A percentile compares a stretch with the other conserved stretches of the same genome.
Evolutionary conservation across 805 yeast species (phyloP).

Genomic region (Nakazawaea ambrosiae): DNA sequence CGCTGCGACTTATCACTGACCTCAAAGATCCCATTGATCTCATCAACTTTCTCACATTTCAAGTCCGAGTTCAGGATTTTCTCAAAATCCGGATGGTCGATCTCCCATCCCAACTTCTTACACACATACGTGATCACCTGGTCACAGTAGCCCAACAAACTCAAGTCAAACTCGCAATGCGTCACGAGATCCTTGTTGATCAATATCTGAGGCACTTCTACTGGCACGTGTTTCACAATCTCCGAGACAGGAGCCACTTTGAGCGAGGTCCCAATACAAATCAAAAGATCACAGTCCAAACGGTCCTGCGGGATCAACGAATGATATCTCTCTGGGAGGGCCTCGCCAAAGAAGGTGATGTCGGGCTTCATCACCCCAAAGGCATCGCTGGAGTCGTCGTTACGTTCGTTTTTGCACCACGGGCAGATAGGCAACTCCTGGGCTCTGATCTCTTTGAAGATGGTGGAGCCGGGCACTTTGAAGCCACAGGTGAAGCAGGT

Average conservation of each 20-base stretch:
- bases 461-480: constrained; percentile 55
- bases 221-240: constrained; percentile 67
- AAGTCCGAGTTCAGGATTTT: constrained; percentile 26
- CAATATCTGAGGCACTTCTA: constrained; percentile 74
- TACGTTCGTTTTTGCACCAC: constrained; percentile 43
- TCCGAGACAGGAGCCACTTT: constrained; percentile 91
- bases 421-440: constrained; percentile 70
- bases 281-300: constrained; percentile 62
- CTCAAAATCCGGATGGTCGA: constrained; percentile 47
- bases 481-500: constrained; percentile 73
- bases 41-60: constrained; percentile 13
- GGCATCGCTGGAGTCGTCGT: constrained; percentile 21
- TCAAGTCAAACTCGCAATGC: constrained; percentile 75
- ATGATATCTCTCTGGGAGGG: constrained; percentile 66
- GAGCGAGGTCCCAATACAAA: constrained; percentile 86
- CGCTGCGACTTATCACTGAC: constrained; percentile 24
- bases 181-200: constrained; percentile 71
- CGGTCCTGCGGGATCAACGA: constrained; percentile 52
- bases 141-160: constrained; percentile 75
- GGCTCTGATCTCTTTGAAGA: constrained; percentile 52
- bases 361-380: constrained; percentile 89
- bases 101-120: constrained; percentile 50
- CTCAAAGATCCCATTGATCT: constrained; percentile 16
- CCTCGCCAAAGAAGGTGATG: constrained; percentile 87
- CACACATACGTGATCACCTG: constrained; percentile 66